These are phyloP conservation scores for Adiantum capillusveneris DNA, from an alignment of 75 land plant species.

Conservation along the genomic window DNA sequence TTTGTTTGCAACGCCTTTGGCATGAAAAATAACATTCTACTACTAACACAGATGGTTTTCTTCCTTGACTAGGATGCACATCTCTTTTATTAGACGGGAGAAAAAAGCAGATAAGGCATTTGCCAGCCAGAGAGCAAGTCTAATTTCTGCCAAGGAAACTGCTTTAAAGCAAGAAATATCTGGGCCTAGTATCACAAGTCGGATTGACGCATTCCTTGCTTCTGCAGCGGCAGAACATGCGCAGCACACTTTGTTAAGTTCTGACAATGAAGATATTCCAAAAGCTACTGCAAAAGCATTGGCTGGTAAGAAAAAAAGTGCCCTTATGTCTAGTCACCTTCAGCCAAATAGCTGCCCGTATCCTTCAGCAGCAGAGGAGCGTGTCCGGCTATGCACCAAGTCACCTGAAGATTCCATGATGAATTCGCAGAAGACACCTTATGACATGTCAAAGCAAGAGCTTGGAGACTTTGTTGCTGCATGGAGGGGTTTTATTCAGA, in stretches of 20 bases:
- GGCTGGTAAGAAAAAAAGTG: neutral
- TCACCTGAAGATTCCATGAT: conserved; percentile 10
- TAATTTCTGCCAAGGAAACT: neutral
- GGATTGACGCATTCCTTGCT: neutral
- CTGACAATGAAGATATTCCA: neutral
- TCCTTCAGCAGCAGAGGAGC: conserved; percentile 72
- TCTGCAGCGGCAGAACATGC: neutral
- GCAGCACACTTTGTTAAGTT: neutral
- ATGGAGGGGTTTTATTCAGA: conserved; percentile 52
- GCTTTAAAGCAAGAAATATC: neutral
- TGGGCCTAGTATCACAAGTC: conserved; percentile 1
- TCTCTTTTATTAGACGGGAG: conserved; percentile 17
- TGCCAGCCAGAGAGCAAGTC: neutral
- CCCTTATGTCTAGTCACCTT: neutral
- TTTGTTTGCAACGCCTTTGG: too few species aligned
- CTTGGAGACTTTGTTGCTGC: conserved; percentile 38
- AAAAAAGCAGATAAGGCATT: conserved; percentile 6
- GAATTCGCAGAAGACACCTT: neutral
- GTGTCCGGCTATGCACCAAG: conserved; percentile 25
- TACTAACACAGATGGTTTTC: too few species aligned
- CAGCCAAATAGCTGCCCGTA: conserved; percentile 62
- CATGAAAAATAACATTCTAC: too few species aligned
- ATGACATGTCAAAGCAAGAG: conserved; percentile 8
- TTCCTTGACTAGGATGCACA: conserved; percentile 43
- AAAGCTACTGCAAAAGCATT: neutral